Base-by-base conservation (phyloP, 345 rosid species). In the Hibiscus tridactylites region DNA sequence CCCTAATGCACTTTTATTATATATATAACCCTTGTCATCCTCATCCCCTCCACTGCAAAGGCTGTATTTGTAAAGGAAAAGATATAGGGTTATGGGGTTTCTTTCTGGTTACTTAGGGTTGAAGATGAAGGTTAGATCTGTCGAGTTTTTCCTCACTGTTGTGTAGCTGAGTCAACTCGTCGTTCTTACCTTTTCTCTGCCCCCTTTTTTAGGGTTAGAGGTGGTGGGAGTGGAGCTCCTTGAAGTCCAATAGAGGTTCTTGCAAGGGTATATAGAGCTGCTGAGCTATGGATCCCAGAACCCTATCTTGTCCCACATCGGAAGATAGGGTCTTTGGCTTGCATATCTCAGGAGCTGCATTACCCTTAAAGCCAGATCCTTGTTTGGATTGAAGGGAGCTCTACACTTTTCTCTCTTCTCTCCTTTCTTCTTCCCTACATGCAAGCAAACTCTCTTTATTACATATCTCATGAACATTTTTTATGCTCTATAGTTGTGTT, bases 371-470 rank as follows among this genome's bases (percentile, higher is more conserved):
- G 81, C 79, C 79, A 39, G 80, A 81, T 84, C 88, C 83, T 83
- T 84, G 70, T 88, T 92, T 92, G 96, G 96, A 92, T 88, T 92
- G 96, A 90, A 92, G 94, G 96, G 97, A 92, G 94, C 94, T 92
- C 97, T 87, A 85, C 87, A 71, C 68, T 24, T 24, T 3, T 11
- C 54, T 5, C 54, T 5, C 4, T 76, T 73, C 54, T 44, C 49
- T 12, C 21, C 21, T 26, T 33, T 37, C 35, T 8, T 62, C 9
- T 1, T n/a, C 10, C 5, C 0, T 4, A 0, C 63, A 26, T 59
- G 8, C 13, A 11, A 13, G 15, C 15, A 3, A 21, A 39, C 44
- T 10, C 10, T 39, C 44, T 39, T 39, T 8, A 39, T 7, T 42
- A 42, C 11, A 42, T 42, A 9, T 37, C 0, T 6, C 9, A 6